Conservation (phyloP, 345 rosid species). For the Turritis glabra region DNA sequence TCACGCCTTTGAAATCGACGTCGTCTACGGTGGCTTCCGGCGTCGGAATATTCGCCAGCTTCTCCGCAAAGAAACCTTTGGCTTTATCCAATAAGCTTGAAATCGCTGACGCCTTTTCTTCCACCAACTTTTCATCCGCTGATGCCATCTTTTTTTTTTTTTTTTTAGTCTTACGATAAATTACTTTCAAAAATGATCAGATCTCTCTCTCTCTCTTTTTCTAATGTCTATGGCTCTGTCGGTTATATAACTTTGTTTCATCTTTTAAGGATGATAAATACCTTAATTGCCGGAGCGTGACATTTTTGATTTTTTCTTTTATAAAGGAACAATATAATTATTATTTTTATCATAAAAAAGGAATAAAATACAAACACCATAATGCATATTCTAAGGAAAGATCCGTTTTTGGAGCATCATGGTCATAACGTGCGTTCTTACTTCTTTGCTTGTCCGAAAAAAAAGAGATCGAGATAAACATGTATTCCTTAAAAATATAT, state of each 20-base stretch:
- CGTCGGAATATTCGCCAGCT: conserved; percentile 58
- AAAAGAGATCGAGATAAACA: no score
- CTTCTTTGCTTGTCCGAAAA: conserved; percentile 6
- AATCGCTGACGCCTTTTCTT: conserved; percentile 36
- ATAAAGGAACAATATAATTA: neutral
- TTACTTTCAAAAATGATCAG: conserved; percentile 19
- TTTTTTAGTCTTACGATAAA: neutral
- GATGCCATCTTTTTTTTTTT: conserved; percentile 21
- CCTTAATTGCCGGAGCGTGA: conserved; percentile 34
- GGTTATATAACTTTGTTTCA: neutral
- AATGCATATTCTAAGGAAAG: conserved; percentile 11
- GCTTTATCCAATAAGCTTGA: conserved; percentile 61
- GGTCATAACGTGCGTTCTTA: conserved; percentile 22
- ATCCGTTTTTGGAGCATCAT: conserved; percentile 16
- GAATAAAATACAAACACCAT: neutral
- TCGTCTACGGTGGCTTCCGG: conserved; percentile 72
- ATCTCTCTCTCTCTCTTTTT: conserved; percentile 12
- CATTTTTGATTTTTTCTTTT: neutral
- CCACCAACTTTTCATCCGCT: conserved; percentile 29
- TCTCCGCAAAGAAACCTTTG: conserved; percentile 69
- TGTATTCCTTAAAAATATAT: no score
- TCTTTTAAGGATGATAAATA: conserved; percentile 1
- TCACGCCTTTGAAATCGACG: conserved; percentile 62
- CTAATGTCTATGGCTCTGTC: neutral
- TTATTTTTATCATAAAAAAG: neutral